These are phyloP conservation scores for Hymenoscyphus repandus DNA, from an alignment of 2,329 filamentous ascomycete species.

Conservation along the genomic window DNA sequence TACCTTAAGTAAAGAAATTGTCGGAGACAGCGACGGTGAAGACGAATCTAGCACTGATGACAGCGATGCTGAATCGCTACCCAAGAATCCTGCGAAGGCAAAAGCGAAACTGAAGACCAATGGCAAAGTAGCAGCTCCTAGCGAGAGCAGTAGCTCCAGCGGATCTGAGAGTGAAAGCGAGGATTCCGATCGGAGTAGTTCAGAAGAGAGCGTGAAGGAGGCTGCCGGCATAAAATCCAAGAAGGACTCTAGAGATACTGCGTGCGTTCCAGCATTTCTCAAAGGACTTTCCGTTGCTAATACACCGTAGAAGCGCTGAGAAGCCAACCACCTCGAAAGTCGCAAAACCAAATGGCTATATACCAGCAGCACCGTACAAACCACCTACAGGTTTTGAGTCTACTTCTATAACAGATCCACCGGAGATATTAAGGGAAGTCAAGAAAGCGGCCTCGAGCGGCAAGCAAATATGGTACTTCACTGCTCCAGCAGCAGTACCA, in stretches of 20 bases:
- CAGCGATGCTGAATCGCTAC: constrained; percentile 21
- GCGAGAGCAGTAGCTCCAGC: constrained; percentile 20
- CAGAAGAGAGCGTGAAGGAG: constrained; percentile 35
- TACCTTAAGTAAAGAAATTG: constrained; percentile 26
- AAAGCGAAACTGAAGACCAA: constrained; percentile 15
- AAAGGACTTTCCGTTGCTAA: background rate
- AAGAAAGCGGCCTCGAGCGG: constrained; percentile 54
- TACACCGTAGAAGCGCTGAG: constrained; percentile 9
- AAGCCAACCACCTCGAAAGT: constrained; percentile 13
- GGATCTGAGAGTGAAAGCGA: constrained; percentile 26
- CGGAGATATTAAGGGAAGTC: constrained; percentile 43
- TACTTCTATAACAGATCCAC: constrained; percentile 11
- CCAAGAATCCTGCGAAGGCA: constrained; percentile 11
- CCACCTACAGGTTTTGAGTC: constrained; percentile 27
- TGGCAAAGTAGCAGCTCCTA: constrained; percentile 20
- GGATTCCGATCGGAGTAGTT: constrained; percentile 18
- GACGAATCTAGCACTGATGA: constrained; percentile 17
- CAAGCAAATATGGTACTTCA: constrained; percentile 79
- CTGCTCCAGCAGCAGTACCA: constrained; percentile 64
- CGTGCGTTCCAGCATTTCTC: background rate
- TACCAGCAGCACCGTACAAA: constrained; percentile 15
- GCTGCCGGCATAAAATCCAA: constrained; percentile 3
- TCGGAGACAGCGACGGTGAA: constrained; percentile 28
- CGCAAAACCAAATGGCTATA: background rate
- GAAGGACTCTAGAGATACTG: no score